Percentiles rank a stretch among this genome's conserved stretches.
These are phyloP conservation scores for Triticum monococcum DNA, from an alignment of 176 grass and related monocot genomes.

Conservation along the genomic window DNA sequence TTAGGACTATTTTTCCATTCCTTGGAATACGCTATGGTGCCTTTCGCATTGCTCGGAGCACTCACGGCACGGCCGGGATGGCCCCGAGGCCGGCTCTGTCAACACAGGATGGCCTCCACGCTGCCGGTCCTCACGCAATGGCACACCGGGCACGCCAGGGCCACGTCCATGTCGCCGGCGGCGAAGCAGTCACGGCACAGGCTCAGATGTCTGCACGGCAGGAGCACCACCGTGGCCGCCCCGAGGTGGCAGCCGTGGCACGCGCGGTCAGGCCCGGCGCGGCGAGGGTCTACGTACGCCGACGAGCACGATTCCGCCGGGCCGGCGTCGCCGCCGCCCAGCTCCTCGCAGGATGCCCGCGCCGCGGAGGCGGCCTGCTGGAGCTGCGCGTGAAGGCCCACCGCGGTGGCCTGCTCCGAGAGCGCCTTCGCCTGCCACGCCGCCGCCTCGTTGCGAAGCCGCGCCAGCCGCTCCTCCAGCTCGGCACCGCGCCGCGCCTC, in stretches of 20 bases:
- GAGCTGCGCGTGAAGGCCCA: constrained; percentile 71
- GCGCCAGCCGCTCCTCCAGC: constrained; percentile 60
- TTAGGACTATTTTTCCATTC: background rate
- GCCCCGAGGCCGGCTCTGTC: background rate
- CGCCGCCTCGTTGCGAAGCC: constrained; percentile 64
- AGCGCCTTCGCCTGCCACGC: constrained; percentile 80
- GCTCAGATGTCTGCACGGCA: constrained; percentile 77
- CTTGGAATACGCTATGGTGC: background rate
- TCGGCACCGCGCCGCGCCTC: constrained; percentile 47
- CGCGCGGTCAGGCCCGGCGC: constrained; percentile 25
- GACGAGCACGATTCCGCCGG: constrained; percentile 50
- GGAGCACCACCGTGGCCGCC: constrained; percentile 62
- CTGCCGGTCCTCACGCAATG: constrained; percentile 66
- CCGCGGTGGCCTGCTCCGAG: constrained; percentile 57
- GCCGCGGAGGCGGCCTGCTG: constrained; percentile 59
- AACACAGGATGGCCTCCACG: constrained; percentile 75
- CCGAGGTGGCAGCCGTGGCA: constrained; percentile 52
- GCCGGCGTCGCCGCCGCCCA: background rate
- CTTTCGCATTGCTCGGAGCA: background rate
- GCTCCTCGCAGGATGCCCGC: constrained; percentile 22
- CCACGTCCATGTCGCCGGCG: constrained; percentile 31
- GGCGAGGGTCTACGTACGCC: constrained; percentile 62
- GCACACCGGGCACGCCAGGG: constrained; percentile 74
- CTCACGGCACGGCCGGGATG: constrained; percentile 2
- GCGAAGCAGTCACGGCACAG: constrained; percentile 71